Conservation (phyloP, 2,329 filamentous ascomycete species). For the Aspergillus niger region DNA sequence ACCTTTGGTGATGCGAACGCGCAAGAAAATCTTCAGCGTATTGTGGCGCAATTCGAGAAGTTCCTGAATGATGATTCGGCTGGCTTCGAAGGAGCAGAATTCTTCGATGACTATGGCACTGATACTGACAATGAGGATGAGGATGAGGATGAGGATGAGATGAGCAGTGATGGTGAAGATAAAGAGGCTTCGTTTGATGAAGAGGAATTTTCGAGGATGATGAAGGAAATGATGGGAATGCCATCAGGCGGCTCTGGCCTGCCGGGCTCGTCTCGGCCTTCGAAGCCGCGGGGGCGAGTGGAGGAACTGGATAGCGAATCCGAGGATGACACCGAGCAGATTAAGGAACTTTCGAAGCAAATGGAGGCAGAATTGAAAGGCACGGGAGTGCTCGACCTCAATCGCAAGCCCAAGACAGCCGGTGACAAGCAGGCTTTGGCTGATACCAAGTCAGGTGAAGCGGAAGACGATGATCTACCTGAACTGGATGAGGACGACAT, state of each 20-base stretch:
- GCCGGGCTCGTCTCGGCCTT: constrained; percentile 23
- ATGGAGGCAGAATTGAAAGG: constrained; percentile 52
- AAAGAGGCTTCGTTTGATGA: constrained; percentile 81
- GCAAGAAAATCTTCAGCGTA: constrained; percentile 71
- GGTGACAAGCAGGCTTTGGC: constrained; percentile 25
- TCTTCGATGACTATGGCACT: constrained; percentile 68
- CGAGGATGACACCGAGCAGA: constrained; percentile 63
- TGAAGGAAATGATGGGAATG: constrained; percentile 88
- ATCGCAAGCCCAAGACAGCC: constrained; percentile 25
- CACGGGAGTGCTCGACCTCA: constrained; percentile 48
- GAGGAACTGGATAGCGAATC: constrained; percentile 53
- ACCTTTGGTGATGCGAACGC: constrained; percentile 50
- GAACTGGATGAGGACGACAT: constrained; percentile 64
- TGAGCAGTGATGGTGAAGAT: constrained; percentile 67
- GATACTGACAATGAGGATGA: constrained; percentile 60
- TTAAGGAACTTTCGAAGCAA: constrained; percentile 46
- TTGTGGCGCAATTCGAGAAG: constrained; percentile 89
- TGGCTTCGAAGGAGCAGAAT: constrained; percentile 74
- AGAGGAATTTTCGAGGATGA: constrained; percentile 79
- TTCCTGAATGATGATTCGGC: constrained; percentile 87
- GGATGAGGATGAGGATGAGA: constrained; percentile 54
- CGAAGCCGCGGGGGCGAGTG: constrained; percentile 35
- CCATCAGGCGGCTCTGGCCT: constrained; percentile 46
- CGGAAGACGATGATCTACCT: constrained; percentile 25
- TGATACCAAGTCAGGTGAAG: constrained; percentile 33